Base-by-base conservation (phyloP, 495 filamentous ascomycete genomes). In the Talaromyces nanjingensis region DNA sequence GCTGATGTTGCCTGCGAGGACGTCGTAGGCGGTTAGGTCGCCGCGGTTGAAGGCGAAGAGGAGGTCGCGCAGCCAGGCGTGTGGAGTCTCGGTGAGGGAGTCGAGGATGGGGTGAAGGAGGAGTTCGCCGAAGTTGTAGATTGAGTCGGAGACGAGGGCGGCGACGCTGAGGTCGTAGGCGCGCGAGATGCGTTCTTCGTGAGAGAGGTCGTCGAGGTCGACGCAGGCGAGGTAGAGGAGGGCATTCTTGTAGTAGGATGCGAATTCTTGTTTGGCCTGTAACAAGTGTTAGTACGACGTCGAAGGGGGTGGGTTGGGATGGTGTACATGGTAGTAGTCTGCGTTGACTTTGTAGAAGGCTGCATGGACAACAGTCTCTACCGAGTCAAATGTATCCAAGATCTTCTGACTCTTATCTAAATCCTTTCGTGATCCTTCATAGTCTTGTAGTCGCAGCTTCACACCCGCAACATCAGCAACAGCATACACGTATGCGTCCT, bases 121-220 rank as follows among this genome's bases (percentile, higher is more conserved):
- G 5, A 99, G 91, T 81, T 99, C 94, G 75, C 94, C 94, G 66
- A 99, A 99, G 83, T 98, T 99, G 84, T 98, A 98, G 79, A 98
- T 98, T 65, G 84, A 87, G 72, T 93, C 91, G 59, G 92, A 96
- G 37, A 97, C 89, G 9, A 99, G 83, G 12, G 94, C 94, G 20
- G 96, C 92, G 55, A 99, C 87, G 70, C 86, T 86, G 64, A 99
- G 89, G 77, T 96, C 91, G 79, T 97, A 93, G 57, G 94, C 94
- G 56, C 93, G 89, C 53, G 81, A 81, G 70, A 84, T 85, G 65
- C 89, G 88, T 73, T 98, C 94, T 34, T 76, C 72, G 63, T 83
- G 77, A 27, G 84, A 78, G 54, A 99, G 84, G 37, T 89, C 83
- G 59, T 84, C 81, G 67, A 96, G 79, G 70, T 96, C 86, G 70